Evolutionary conservation across 495 filamentous ascomycete genomes (phyloP), one percentile per base, ranked within the genome.

Genomic region (Lophiotrema nucula): DNA sequence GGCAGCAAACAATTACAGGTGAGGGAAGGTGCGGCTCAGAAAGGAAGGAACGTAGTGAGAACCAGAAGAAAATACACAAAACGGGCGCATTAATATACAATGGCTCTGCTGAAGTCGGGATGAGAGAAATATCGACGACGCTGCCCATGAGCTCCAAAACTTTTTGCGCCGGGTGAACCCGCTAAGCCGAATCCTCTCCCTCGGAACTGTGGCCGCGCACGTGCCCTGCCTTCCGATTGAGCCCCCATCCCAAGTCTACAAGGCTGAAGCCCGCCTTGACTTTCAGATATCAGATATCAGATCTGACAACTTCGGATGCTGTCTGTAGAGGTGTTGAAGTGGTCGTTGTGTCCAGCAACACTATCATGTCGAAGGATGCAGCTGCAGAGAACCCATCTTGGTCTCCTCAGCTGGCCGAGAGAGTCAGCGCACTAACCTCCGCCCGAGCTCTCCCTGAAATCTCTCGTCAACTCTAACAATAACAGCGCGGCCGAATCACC

Each of bases 21-120:
- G 11, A 13, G 15, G 25, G 46, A 22, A n/a, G 54, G 5, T 6
- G 23, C 37, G 21, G 37, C 6, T 6, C 10, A 43, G 46, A 60
- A 44, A 42, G n/a, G 50, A 56, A 60, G 44, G 46, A 46, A 56
- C 23, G 53, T 39, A 38, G n/a, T 41, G 16, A 33, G n/a, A 16
- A 39, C 16, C 18, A 11, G 23, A 46, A 47, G 53, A 46, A 48
- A 55, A 26, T 49, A 66, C 58, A 58, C 53, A 66, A 48, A 62
- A 57, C 45, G 26, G 45, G 42, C 19, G 44, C 53, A 59, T 67
- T 60, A 67, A 62, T 63, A 47, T 59, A 56, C 54, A 62, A 59
- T 53, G 47, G 49, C 10, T 16, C 16, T 2, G 58, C 21, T n/a
- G 45, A 47, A 50, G 49, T 22, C 10, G 33, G 33, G 22, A 19